phyloP scores from a whole-genome alignment of 2,329 filamentous ascomycete genomes.

The Trichophyton rubrum region DNA sequence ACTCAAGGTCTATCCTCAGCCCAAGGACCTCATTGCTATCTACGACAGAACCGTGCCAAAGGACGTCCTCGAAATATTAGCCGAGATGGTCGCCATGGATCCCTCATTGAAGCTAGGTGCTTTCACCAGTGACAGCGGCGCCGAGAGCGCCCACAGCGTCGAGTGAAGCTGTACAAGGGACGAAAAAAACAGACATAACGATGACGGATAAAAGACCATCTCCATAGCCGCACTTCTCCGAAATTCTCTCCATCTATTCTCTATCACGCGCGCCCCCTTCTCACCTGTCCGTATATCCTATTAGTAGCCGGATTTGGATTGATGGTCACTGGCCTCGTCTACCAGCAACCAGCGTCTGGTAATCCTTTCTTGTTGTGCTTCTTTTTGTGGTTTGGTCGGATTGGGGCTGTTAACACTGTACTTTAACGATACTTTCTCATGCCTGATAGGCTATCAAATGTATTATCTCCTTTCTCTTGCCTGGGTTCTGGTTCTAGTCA shows the following conservation, averaged over 20 bases:
- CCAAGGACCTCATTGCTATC: slow-evolving; percentile 82
- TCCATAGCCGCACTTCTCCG: not conserved
- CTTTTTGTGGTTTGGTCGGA: not conserved
- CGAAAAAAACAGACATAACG: not conserved
- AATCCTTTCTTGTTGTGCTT: not conserved
- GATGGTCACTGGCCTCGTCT: not conserved
- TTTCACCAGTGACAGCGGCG: slow-evolving; percentile 25
- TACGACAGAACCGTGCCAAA: slow-evolving; percentile 98
- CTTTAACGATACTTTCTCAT: slow-evolving; percentile 1
- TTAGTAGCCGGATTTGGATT: not conserved
- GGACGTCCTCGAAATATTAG: slow-evolving; percentile 90
- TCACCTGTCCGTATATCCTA: not conserved
- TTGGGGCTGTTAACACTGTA: slow-evolving; percentile 1
- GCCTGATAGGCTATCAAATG: not conserved
- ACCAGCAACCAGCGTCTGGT: not conserved
- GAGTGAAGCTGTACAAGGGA: slow-evolving; percentile 20
- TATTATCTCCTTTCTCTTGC: not conserved
- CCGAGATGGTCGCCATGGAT: slow-evolving; percentile 95
- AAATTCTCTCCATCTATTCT: not conserved
- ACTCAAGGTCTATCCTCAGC: slow-evolving; percentile 93
- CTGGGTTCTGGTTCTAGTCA: not conserved
- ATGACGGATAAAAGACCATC: not conserved
- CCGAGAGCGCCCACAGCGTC: slow-evolving; percentile 21
- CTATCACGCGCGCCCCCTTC: not conserved
- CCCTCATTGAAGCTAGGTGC: slow-evolving; percentile 52